phyloP scores from a whole-genome alignment of 495 filamentous ascomycete species.

The Xylaria flabelliformis region DNA sequence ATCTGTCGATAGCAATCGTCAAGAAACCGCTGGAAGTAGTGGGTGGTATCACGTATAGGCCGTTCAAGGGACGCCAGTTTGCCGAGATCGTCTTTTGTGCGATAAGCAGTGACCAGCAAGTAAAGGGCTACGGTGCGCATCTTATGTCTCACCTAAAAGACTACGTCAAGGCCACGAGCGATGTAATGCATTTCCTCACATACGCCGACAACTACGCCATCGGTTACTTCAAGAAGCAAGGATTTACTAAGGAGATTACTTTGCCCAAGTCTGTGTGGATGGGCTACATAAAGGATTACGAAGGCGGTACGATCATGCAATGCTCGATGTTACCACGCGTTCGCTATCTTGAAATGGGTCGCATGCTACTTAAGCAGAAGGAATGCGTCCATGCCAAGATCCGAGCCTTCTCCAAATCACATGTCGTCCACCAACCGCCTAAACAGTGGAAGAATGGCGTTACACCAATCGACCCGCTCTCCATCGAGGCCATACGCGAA shows the following conservation, averaged over 20 bases:
- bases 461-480: conserved; percentile 77
- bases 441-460: conserved; percentile 80
- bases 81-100: conserved; percentile 99
- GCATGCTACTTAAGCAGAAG: conserved; percentile 97
- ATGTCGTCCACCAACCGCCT: conserved; percentile 85
- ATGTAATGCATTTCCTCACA: conserved; percentile 98
- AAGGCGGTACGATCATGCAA: conserved; percentile 99
- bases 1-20: conserved; percentile 95
- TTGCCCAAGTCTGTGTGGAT: conserved; percentile 92
- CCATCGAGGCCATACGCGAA: conserved; percentile 80
- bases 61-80: conserved; percentile 90
- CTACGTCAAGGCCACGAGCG: conserved; percentile 95
- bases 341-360: conserved; percentile 90
- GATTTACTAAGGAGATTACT: conserved; percentile 98
- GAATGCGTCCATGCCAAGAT: conserved; percentile 94
- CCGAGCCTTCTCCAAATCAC: conserved; percentile 84
- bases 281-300: conserved; percentile 99
- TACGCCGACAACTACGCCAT: conserved; percentile 99
- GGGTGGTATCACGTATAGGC: conserved; percentile 95
- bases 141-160: conserved; percentile 98
- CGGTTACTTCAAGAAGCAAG: conserved; percentile 99
- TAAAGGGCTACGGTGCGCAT: conserved; percentile 97
- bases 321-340: conserved; percentile 96
- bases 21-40: conserved; percentile 96
- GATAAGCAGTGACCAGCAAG: conserved; percentile 96